Evolutionary conservation across 768 basidiomycete genomes (phyloP).

Genomic region (Trametes elegans): DNA sequence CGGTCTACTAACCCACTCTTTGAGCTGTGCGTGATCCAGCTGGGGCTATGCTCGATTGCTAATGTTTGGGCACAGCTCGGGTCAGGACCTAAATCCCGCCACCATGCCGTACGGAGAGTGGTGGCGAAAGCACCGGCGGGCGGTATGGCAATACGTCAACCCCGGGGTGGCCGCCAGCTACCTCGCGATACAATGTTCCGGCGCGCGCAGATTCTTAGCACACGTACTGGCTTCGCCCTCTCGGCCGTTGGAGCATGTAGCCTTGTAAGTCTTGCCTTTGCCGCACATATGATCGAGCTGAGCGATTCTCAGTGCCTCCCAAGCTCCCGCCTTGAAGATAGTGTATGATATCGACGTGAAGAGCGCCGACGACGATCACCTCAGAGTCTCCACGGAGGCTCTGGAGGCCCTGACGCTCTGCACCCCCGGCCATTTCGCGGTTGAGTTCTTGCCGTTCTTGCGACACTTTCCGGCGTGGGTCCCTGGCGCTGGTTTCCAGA

Average conservation of each 20-base stretch:
- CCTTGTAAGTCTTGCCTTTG: not conserved
- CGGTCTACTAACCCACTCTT: constrained; percentile 5
- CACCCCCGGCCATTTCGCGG: not conserved
- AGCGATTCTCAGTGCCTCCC: not conserved
- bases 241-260: not conserved
- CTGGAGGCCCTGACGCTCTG: not conserved
- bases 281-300: not conserved
- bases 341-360: constrained; percentile 14
- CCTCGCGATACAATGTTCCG: not conserved
- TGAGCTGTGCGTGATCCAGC: not conserved
- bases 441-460: constrained; percentile 13
- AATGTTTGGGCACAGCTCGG: not conserved
- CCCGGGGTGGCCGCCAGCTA: not conserved
- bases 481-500: constrained; percentile 26
- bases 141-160: constrained; percentile 19
- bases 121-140: constrained; percentile 22
- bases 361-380: not conserved
- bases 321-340: constrained; percentile 19
- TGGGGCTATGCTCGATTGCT: not conserved
- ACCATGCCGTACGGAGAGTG: constrained; percentile 20
- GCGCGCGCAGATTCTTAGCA: not conserved
- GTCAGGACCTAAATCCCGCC: constrained; percentile 9
- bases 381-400: not conserved
- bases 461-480: constrained; percentile 26
- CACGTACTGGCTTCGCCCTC: not conserved